Evolutionary conservation across 1,284 basidiomycete genomes (phyloP).

Genomic region (Melampsora larici-populina): DNA sequence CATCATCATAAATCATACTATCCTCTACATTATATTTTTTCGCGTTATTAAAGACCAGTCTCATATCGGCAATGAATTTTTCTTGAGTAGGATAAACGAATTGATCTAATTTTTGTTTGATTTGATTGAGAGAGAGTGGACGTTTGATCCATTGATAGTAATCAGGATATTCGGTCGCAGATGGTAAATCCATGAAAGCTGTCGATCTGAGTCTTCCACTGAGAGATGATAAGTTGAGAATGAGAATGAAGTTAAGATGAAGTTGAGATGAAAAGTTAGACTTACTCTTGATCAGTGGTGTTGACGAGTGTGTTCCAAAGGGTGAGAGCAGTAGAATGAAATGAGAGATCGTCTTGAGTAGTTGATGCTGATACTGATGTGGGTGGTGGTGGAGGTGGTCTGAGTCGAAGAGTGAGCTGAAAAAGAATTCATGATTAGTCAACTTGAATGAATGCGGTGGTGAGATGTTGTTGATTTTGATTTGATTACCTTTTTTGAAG

Average conservation of each 20-base stretch:
- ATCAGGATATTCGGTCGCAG: conserved; percentile 25
- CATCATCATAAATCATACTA: conserved; percentile 47
- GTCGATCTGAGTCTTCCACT: conserved; percentile 22
- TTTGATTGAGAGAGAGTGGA: conserved; percentile 30
- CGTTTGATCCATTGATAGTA: conserved; percentile 41
- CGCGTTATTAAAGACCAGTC: conserved; percentile 49
- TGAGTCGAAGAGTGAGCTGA: not conserved
- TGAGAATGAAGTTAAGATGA: not conserved
- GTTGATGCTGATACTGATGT: not conserved
- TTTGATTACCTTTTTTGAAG: not conserved
- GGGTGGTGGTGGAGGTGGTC: not conserved
- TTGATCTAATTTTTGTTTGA: conserved; percentile 33
- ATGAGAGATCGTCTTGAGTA: not conserved
- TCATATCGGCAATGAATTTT: conserved; percentile 47
- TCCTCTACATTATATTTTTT: conserved; percentile 48
- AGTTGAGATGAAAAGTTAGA: not conserved
- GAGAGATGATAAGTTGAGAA: not conserved
- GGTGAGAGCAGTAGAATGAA: not conserved
- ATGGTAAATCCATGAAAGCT: conserved; percentile 37
- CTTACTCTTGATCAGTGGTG: conserved; percentile 29
- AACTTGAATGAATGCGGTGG: not conserved
- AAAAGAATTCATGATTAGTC: too few species aligned
- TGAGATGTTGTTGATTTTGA: not conserved
- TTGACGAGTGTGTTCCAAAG: conserved; percentile 41
- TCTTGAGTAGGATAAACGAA: conserved; percentile 44